phyloP scores from a whole-genome alignment of 2,329 filamentous ascomycete genomes.

The Aureobasidium vineae region DNA sequence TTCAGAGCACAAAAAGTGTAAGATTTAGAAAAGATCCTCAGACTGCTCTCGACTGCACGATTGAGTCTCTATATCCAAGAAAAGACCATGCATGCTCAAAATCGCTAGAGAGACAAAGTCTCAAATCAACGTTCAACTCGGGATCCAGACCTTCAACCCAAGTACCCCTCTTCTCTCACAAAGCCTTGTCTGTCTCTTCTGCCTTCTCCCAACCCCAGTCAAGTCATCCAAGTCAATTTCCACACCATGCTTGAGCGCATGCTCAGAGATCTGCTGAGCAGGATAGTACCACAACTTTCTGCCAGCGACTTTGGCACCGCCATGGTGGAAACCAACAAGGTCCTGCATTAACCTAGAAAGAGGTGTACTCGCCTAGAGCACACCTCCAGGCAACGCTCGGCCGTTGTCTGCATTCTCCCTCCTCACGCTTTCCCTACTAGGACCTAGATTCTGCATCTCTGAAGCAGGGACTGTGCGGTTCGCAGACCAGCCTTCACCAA shows the following conservation, averaged over 20 bases:
- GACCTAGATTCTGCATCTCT: neutral
- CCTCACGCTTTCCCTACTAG: slow-evolving; percentile 2
- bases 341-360: slow-evolving; percentile 19
- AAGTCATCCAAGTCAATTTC: neutral
- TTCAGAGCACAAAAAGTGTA: neutral
- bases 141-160: neutral
- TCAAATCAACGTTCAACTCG: neutral
- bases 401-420: slow-evolving; percentile 7
- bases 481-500: slow-evolving; percentile 8
- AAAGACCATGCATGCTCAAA: neutral
- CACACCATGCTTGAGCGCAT: slow-evolving; percentile 9
- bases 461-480: slow-evolving; percentile 6
- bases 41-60: neutral
- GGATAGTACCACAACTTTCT: slow-evolving; percentile 7
- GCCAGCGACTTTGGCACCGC: neutral
- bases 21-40: neutral
- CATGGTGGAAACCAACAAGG: neutral
- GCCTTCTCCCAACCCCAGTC: neutral
- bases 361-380: slow-evolving; percentile 27
- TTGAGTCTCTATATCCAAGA: neutral
- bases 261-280: neutral
- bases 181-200: neutral
- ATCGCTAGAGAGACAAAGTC: neutral
- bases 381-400: slow-evolving; percentile 29
- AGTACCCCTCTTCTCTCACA: neutral